Percentiles rank a stretch among this genome's conserved stretches.
These are phyloP conservation scores for Rhodotorula sp. DNA, from an alignment of 1,284 basidiomycete genomes.

Conservation along the genomic window DNA sequence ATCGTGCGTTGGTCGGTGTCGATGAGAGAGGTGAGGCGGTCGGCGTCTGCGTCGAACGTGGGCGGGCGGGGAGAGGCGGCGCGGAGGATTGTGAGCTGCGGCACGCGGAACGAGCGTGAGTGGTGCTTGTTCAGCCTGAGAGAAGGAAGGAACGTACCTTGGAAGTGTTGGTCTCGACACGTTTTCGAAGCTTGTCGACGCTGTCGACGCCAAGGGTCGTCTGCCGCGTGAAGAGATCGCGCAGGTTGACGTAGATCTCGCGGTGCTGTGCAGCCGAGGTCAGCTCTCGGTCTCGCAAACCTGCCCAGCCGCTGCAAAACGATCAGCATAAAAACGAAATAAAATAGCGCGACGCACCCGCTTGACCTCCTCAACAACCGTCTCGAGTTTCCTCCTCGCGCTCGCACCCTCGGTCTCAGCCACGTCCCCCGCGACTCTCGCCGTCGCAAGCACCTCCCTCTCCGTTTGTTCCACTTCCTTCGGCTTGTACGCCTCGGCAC, in stretches of 20 bases:
- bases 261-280: conserved; percentile 58
- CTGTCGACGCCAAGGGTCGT: conserved; percentile 77
- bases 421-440: conserved; percentile 1
- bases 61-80: conserved; percentile 10
- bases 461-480: conserved; percentile 27
- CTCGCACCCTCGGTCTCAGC: conserved; percentile 17
- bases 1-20: conserved; percentile 38
- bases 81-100: conserved; percentile 23
- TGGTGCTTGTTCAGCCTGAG: neutral
- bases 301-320: conserved; percentile 36
- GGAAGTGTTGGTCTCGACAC: conserved; percentile 68
- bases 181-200: conserved; percentile 79
- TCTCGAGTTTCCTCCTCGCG: conserved; percentile 30
- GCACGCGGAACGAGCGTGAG: neutral
- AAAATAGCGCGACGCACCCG: conserved; percentile 59
- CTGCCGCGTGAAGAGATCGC: conserved; percentile 78
- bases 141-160: conserved; percentile 51
- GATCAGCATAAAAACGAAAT: neutral
- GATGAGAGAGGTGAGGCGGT: conserved; percentile 24
- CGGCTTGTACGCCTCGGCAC: conserved; percentile 12
- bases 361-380: conserved; percentile 63
- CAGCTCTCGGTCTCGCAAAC: conserved; percentile 23
- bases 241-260: conserved; percentile 79
- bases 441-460: conserved; percentile 10
- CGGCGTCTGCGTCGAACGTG: conserved; percentile 26